Evolutionary conservation across 805 yeast species (phyloP).

Genomic region (Ascoidea asiatica): DNA sequence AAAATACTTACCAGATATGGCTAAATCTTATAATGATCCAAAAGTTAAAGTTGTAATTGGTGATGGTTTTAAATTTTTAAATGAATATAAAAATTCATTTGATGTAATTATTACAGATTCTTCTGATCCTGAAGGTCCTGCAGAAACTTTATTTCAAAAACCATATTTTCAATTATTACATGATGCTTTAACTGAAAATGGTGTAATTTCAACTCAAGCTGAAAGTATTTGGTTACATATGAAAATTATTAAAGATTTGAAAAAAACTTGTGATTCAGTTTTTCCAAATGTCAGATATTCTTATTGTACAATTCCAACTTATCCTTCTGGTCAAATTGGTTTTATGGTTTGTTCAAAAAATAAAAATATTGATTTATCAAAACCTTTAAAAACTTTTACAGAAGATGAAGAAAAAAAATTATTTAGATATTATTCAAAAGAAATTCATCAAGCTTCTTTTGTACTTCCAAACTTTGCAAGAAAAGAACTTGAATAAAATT

Average conservation of each 20-base stretch:
- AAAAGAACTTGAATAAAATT: conserved; percentile 6
- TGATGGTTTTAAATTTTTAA: conserved; percentile 75
- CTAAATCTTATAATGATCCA: conserved; percentile 47
- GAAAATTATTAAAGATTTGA: conserved; percentile 32
- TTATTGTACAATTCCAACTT: conserved; percentile 76
- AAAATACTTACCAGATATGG: conserved; percentile 67
- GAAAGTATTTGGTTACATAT: conserved; percentile 71
- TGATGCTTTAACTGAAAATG: conserved; percentile 47
- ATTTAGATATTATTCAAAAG: conserved; percentile 52
- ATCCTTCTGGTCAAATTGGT: conserved; percentile 83
- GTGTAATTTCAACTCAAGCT: conserved; percentile 64
- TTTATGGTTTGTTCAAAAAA: conserved; percentile 60
- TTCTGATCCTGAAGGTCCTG: conserved; percentile 94
- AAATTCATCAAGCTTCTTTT: conserved; percentile 60
- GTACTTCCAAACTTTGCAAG: conserved; percentile 74
- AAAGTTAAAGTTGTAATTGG: conserved; percentile 54
- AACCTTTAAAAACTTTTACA: conserved; percentile 36
- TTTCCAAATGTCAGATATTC: conserved; percentile 52
- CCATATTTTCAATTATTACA: conserved; percentile 58
- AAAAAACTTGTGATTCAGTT: conserved; percentile 35
- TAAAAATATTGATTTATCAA: conserved; percentile 25
- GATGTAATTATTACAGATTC: conserved; percentile 88
- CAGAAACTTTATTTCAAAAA: conserved; percentile 73
- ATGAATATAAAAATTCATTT: conserved; percentile 28
- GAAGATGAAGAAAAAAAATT: conserved; percentile 30